phyloP scores from a whole-genome alignment of 305 asterid genomes.

The Ilex paraguariensis region DNA sequence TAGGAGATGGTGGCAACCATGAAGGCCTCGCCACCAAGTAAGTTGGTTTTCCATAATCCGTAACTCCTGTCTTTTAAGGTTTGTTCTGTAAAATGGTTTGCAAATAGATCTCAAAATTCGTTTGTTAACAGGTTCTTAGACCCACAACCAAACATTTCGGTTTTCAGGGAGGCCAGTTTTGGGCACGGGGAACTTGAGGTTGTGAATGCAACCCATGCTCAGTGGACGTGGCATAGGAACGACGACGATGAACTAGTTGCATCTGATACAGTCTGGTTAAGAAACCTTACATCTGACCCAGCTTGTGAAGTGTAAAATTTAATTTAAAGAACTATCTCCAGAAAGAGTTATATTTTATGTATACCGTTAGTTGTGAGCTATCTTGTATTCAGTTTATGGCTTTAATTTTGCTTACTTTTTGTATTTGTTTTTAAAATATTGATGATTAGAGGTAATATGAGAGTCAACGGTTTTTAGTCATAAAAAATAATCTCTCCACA shows the following conservation, averaged over 20 bases:
- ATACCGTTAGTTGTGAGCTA: no score
- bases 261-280: conserved; percentile 49
- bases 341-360: no score
- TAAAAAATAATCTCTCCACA: no score
- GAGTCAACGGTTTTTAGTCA: no score
- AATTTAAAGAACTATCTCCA: no score
- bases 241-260: conserved; percentile 42
- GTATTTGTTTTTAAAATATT: no score
- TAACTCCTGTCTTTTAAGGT: neutral
- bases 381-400: no score
- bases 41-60: neutral
- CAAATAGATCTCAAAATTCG: no score
- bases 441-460: no score
- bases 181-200: conserved; percentile 67
- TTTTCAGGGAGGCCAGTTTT: conserved; percentile 77
- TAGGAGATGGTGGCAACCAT: conserved; percentile 84
- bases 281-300: conserved; percentile 30
- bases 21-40: conserved; percentile 73
- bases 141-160: conserved; percentile 55
- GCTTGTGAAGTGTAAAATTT: conserved; percentile 10
- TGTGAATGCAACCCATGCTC: conserved; percentile 58
- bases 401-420: no score
- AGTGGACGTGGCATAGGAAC: conserved; percentile 81
- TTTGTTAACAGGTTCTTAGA: conserved; percentile 28
- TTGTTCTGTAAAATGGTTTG: neutral